Conservation (phyloP, 441 rosid species). For the Daphne laureola region DNA sequence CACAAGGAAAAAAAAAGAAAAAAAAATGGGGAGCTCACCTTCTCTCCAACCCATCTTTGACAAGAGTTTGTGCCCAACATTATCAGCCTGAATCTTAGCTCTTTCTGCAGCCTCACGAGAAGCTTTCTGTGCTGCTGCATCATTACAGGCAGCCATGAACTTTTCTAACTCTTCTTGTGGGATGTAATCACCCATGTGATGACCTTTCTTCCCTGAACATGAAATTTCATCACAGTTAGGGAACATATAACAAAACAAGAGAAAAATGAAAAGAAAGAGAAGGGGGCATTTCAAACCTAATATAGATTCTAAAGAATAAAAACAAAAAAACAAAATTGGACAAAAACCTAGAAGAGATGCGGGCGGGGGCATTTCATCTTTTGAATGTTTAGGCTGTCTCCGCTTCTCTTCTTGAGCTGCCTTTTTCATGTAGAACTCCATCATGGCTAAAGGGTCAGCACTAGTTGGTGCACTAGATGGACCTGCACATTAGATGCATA, state of each 20-base stretch:
- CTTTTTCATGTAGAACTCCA: constrained; percentile 97
- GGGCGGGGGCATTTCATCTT: constrained; percentile 99
- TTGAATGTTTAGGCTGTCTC: constrained; percentile 87
- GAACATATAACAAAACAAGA: not conserved
- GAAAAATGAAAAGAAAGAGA: constrained; percentile 10
- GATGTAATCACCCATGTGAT: constrained; percentile 99
- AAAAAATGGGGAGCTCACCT: constrained; percentile 37
- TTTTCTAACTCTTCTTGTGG: constrained; percentile 92
- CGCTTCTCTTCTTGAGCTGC: constrained; percentile 91
- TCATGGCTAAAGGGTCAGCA: constrained; percentile 91
- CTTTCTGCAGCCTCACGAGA: constrained; percentile 66
- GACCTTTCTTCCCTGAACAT: constrained; percentile 58
- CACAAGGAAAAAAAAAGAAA: not conserved
- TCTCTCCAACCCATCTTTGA: constrained; percentile 99
- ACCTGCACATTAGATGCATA: constrained; percentile 22
- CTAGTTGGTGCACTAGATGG: constrained; percentile 39
- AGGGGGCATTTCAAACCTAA: not conserved
- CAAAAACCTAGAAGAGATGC: constrained; percentile 72
- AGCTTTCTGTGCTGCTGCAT: constrained; percentile 57
- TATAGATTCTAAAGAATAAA: too few relatives aligned
- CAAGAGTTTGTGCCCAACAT: constrained; percentile 88
- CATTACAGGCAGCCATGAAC: constrained; percentile 78
- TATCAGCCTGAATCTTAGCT: constrained; percentile 88
- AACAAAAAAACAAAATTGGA: not conserved
- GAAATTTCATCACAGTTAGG: constrained; percentile 9